Evolutionary conservation across 2,329 filamentous ascomycete species (phyloP).

Genomic region (Podosphaera xanthii): DNA sequence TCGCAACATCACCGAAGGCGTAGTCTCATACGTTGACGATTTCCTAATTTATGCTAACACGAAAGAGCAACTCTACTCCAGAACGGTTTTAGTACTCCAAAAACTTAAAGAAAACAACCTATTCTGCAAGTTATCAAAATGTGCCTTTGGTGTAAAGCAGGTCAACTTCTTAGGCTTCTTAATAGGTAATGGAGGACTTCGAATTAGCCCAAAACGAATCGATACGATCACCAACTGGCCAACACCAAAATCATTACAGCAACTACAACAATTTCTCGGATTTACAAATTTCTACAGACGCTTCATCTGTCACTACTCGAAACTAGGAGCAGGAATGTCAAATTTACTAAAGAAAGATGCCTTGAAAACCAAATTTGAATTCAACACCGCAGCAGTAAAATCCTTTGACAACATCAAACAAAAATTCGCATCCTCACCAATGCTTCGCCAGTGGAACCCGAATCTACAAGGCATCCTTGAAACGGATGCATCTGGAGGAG

Average conservation of each 20-base stretch:
- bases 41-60: not conserved
- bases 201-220: too few relatives aligned
- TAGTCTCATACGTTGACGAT: not conserved
- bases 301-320: not conserved
- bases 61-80: not conserved
- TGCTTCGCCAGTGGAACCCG: too few relatives aligned
- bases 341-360: constrained; percentile 1
- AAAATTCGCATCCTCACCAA: too few relatives aligned
- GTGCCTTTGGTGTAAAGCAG: too few relatives aligned
- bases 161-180: too few relatives aligned
- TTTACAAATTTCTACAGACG: not conserved
- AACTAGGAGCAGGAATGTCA: not conserved
- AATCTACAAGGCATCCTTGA: too few relatives aligned
- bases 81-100: not conserved
- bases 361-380: not conserved
- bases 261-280: too few relatives aligned
- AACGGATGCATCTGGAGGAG: not conserved
- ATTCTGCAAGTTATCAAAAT: too few relatives aligned
- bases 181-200: too few relatives aligned
- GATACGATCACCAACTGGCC: too few relatives aligned
- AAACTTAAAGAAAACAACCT: not conserved
- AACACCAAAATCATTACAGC: too few relatives aligned
- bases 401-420: too few relatives aligned
- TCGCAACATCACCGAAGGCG: not conserved
- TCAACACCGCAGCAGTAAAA: not conserved